Evolutionary conservation across 306 rosid genomes (phyloP).

Genomic region (Parietaria judaica): DNA sequence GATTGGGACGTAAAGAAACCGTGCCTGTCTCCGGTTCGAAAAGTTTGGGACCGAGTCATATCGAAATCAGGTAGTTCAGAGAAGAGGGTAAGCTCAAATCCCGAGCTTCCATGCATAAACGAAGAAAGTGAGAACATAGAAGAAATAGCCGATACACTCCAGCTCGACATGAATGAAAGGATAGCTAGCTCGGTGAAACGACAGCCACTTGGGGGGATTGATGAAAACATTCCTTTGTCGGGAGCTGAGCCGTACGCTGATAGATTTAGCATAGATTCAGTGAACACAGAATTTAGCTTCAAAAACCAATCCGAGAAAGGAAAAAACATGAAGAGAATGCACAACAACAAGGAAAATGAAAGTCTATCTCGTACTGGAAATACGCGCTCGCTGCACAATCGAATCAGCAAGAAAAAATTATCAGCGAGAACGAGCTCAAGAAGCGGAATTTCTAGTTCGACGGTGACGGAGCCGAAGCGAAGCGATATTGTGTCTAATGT

Average conservation of each 20-base stretch:
- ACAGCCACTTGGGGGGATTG: conserved; percentile 52
- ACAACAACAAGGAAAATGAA: conserved; percentile 40
- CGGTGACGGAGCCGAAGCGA: conserved; percentile 36
- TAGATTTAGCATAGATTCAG: conserved; percentile 43
- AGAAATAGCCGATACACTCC: conserved; percentile 43
- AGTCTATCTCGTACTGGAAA: conserved; percentile 37
- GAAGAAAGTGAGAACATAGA: conserved; percentile 82
- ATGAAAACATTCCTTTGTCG: conserved; percentile 36
- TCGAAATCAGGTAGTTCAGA: conserved; percentile 53
- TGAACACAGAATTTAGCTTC: conserved; percentile 38
- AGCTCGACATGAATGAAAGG: conserved; percentile 25
- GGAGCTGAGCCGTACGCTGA: conserved; percentile 35
- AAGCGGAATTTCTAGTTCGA: conserved; percentile 31
- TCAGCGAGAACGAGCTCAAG: conserved; percentile 47
- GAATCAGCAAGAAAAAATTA: conserved; percentile 44
- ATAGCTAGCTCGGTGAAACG: conserved; percentile 30
- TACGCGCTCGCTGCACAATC: conserved; percentile 34
- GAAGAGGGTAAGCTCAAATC: conserved; percentile 48
- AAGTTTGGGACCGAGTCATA: conserved; percentile 62
- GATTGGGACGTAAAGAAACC: conserved; percentile 33
- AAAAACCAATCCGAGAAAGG: conserved; percentile 40
- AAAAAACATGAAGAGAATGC: conserved; percentile 31
- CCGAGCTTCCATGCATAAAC: conserved; percentile 77
- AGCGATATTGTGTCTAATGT: conserved; percentile 65
- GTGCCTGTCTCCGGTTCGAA: conserved; percentile 51